Conservation (phyloP, 805 yeast genomes). For the Saturnispora kantuleensis region DNA sequence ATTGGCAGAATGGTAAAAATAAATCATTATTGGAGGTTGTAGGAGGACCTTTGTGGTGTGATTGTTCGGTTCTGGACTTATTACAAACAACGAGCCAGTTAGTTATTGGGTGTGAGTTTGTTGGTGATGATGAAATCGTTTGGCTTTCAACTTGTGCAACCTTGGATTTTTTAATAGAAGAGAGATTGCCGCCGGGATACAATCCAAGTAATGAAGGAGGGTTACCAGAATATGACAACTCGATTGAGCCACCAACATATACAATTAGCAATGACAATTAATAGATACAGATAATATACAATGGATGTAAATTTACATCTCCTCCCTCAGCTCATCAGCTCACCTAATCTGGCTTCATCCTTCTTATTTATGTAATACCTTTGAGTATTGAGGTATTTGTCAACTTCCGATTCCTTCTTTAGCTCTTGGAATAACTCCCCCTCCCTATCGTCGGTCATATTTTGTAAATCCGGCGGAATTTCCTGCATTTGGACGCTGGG, state of each 20-base stretch:
- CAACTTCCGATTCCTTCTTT: constrained; percentile 27
- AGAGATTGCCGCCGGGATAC: constrained; percentile 4
- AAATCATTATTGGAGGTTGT: constrained; percentile 1
- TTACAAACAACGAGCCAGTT: constrained; percentile 1
- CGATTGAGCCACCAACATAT: not conserved
- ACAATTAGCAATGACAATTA: not conserved
- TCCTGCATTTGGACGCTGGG: constrained; percentile 92
- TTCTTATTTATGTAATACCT: constrained; percentile 30
- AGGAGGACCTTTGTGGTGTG: constrained; percentile 2
- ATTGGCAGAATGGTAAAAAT: not conserved
- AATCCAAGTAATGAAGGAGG: not conserved
- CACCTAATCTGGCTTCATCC: constrained; percentile 31
- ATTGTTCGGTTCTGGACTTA: constrained; percentile 2
- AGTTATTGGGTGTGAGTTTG: constrained; percentile 2
- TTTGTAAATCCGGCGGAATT: constrained; percentile 59
- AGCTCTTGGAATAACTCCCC: constrained; percentile 27
- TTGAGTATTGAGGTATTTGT: constrained; percentile 27
- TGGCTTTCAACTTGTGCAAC: constrained; percentile 5
- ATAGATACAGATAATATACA: constrained; percentile 3
- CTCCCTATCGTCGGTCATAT: constrained; percentile 36
- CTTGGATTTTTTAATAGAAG: constrained; percentile 5
- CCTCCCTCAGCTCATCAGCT: constrained; percentile 14
- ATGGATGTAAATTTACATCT: not conserved
- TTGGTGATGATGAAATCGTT: not conserved
- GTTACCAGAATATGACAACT: not conserved